These are phyloP conservation scores for Epichloe hybrida DNA, from an alignment of 2,329 filamentous ascomycete genomes.

Conservation along the genomic window DNA sequence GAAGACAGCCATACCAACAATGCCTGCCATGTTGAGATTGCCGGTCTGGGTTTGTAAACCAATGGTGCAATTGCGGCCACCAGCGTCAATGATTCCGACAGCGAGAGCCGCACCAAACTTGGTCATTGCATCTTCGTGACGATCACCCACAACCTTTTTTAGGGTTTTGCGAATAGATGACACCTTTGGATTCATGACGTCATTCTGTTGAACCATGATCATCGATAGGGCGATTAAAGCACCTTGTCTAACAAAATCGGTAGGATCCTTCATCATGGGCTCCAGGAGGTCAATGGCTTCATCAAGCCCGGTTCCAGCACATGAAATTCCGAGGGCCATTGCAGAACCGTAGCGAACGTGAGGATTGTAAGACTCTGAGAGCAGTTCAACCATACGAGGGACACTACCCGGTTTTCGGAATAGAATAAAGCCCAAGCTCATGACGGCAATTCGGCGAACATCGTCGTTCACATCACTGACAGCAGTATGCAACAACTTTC, in stretches of 20 bases:
- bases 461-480: constrained; percentile 98
- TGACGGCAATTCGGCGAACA: constrained; percentile 87
- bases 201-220: constrained; percentile 99
- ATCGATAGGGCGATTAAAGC: constrained; percentile 88
- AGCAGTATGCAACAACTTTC: constrained; percentile 86
- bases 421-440: constrained; percentile 95
- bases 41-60: constrained; percentile 95
- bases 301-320: constrained; percentile 86
- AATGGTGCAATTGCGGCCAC: constrained; percentile 96
- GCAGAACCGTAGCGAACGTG: constrained; percentile 96
- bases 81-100: constrained; percentile 93
- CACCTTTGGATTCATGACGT: constrained; percentile 96
- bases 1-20: constrained; percentile 96
- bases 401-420: constrained; percentile 97
- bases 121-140: constrained; percentile 98
- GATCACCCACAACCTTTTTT: constrained; percentile 84
- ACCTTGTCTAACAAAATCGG: constrained; percentile 94
- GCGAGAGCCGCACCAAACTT: constrained; percentile 94
- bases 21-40: constrained; percentile 96
- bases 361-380: constrained; percentile 97
- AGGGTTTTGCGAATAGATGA: constrained; percentile 81
- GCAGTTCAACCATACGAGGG: constrained; percentile 94
- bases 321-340: constrained; percentile 97
- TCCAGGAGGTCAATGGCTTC: constrained; percentile 94
- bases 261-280: constrained; percentile 98